These are phyloP conservation scores for Nigrospora sphaerica DNA, from an alignment of 2,329 filamentous ascomycete species.

Conservation along the genomic window DNA sequence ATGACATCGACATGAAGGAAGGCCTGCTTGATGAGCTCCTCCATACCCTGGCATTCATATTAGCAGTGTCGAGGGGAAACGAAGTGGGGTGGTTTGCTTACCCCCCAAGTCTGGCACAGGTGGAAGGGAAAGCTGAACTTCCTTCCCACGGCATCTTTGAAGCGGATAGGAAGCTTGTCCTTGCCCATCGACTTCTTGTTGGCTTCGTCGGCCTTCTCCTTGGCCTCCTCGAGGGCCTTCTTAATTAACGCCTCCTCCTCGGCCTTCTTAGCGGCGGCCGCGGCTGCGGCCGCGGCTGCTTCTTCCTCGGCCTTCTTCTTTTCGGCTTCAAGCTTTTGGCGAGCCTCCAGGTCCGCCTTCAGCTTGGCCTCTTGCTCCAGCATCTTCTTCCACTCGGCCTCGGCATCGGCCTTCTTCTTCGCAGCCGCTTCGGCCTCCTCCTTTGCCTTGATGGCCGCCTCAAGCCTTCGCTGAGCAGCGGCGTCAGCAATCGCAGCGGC, in stretches of 20 bases:
- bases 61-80: conserved; percentile 13
- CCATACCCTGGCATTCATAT: conserved; percentile 59
- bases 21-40: conserved; percentile 77
- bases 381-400: conserved; percentile 17
- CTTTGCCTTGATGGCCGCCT: conserved; percentile 9
- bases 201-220: conserved; percentile 36
- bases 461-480: conserved; percentile 17
- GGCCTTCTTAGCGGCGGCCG: conserved; percentile 40
- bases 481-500: conserved; percentile 21
- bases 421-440: conserved; percentile 20
- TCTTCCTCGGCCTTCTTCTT: conserved; percentile 14
- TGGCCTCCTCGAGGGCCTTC: conserved; percentile 40
- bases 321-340: conserved; percentile 32
- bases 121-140: conserved; percentile 92
- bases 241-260: conserved; percentile 28
- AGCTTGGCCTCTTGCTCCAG: conserved; percentile 24
- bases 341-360: conserved; percentile 31
- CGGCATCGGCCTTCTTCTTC: conserved; percentile 6
- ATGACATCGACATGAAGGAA: conserved; percentile 73
- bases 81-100: conserved; percentile 35
- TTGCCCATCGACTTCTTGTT: conserved; percentile 40
- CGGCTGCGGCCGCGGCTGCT: conserved; percentile 21
- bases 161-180: conserved; percentile 71
- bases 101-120: conserved; percentile 75
- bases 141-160: conserved; percentile 84